Conservation (phyloP, 805 yeast genomes). For the Lipomyces starkeyi region DNA sequence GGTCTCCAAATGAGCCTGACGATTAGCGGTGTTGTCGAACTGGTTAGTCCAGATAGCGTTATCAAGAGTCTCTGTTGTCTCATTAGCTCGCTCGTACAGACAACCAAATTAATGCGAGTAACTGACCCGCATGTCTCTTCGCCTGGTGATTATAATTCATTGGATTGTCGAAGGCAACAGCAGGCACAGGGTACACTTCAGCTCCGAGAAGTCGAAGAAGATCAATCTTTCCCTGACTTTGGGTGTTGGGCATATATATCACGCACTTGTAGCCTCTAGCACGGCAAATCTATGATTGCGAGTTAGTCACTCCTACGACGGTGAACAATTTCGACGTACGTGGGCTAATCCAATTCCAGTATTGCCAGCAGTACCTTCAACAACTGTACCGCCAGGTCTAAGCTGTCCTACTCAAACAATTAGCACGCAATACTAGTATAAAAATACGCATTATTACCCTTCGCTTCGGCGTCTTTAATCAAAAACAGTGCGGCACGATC, state of each 20-base stretch:
- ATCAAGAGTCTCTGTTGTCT: slow-evolving; percentile 54
- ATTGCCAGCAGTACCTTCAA: slow-evolving; percentile 94
- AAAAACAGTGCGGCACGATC: slow-evolving; percentile 86
- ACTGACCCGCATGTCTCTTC: slow-evolving; percentile 65
- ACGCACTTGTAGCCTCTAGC: slow-evolving; percentile 83
- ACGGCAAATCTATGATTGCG: slow-evolving; percentile 59
- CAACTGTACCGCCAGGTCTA: slow-evolving; percentile 80
- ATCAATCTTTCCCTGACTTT: slow-evolving; percentile 78
- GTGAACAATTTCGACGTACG: slow-evolving; percentile 37
- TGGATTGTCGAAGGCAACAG: slow-evolving; percentile 80
- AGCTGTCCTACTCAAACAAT: slow-evolving; percentile 51
- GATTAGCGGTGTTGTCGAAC: slow-evolving; percentile 85
- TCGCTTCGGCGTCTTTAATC: slow-evolving; percentile 76
- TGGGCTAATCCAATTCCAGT: slow-evolving; percentile 93
- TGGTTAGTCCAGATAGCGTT: slow-evolving; percentile 95
- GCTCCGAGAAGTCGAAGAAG: slow-evolving; percentile 79
- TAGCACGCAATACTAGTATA: background rate
- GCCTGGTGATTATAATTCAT: slow-evolving; percentile 88
- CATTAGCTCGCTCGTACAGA: background rate
- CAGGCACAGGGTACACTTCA: slow-evolving; percentile 87
- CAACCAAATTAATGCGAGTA: background rate
- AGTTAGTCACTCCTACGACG: background rate
- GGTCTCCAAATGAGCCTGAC: slow-evolving; percentile 85
- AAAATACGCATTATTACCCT: slow-evolving; percentile 48
- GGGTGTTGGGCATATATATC: slow-evolving; percentile 91